phyloP scores from a whole-genome alignment of 2,329 filamentous ascomycete genomes.

The Talaromyces funiculosus region DNA sequence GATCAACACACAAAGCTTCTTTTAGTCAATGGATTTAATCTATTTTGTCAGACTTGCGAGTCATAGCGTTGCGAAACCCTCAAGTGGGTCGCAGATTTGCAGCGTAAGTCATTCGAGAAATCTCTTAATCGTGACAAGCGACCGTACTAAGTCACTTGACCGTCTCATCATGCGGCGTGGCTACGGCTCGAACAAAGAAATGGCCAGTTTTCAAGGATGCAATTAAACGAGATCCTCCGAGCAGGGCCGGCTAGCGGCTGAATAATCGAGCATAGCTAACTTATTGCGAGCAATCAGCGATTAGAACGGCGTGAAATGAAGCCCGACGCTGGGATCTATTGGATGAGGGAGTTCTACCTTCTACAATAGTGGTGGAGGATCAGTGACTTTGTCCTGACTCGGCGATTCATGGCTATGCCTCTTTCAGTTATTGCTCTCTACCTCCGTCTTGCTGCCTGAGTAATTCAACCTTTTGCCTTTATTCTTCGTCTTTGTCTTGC shows the following conservation, averaged over 20 bases:
- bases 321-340: neutral
- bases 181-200: conserved; percentile 12
- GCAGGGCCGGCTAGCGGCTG: conserved; percentile 12
- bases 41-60: neutral
- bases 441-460: neutral
- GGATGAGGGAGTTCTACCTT: neutral
- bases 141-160: conserved; percentile 14
- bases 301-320: neutral
- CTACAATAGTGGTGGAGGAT: neutral
- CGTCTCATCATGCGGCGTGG: conserved; percentile 13
- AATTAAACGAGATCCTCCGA: conserved; percentile 7
- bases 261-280: conserved; percentile 1
- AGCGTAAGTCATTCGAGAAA: no score
- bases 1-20: neutral
- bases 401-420: neutral
- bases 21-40: neutral
- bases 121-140: no score
- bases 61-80: neutral
- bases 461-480: neutral
- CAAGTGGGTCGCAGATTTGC: conserved; percentile 1
- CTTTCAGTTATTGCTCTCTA: neutral
- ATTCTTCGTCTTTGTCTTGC: neutral
- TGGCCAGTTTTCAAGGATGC: neutral
- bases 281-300: neutral
- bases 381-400: neutral